Base-by-base conservation (phyloP, 192 early-diverging fungal genomes). In the Jimgerdemannia flammicorona region DNA sequence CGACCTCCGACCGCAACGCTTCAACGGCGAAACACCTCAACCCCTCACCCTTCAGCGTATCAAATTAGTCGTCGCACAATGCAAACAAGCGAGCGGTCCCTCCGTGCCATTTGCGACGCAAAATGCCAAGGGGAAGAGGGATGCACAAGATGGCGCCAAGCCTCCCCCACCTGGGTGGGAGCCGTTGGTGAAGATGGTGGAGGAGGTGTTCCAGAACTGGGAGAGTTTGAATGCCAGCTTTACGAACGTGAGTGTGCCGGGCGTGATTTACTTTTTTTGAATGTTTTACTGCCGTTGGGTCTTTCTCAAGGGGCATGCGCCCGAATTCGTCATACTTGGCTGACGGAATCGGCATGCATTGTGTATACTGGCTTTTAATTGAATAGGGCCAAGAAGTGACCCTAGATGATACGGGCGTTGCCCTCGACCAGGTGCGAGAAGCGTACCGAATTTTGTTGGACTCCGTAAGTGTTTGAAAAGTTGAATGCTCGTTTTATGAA, bases 201-300 rank as follows among this genome's bases (percentile, higher is more conserved):
- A 83, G 19, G 43, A 64, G 1, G 72, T 81, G 40, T 92, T 90
- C 81, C 75, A 79, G 67, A 85, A 80, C 68, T 91, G 91, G 90
- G 79, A 87, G 19, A 80, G 81, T 72, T 80, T 92, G 14, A 92
- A 92, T 44, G 73, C 81, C n/a, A 90, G 89, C 65, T 92, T 92
- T 74, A 59, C 78, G n/a, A 88, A 81, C 74, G 81, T 79, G 73
- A 77, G 72, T 40, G 14, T 65, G 66, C 39, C 10, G 6, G 49
- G 7, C 18, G 3, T 44, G 29, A 41, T 19, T 42, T 29, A 6
- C 42, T 59, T 4, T 6, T 67, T n/a, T 39, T 69, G 29, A 29
- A 29, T 29, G 44, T 59, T 59, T 59, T 59, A 6, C 14, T 59
- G 6, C 14, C 49, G 6, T 59, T 59, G 8, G 14, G 14, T 59